Conservation (phyloP, 1,139 yeast genomes). For the Protomyces arabidopsidicola region DNA sequence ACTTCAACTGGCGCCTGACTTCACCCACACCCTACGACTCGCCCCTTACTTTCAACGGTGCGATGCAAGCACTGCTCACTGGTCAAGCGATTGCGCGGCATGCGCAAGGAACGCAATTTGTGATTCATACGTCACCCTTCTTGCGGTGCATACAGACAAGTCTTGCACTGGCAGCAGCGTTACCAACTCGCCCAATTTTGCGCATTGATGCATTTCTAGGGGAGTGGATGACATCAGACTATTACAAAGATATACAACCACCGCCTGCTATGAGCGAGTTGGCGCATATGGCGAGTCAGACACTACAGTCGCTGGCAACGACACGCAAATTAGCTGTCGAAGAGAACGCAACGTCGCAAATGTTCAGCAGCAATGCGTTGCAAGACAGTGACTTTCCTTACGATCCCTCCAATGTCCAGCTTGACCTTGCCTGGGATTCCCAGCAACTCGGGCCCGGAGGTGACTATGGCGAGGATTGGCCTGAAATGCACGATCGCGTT, state of each 20-base stretch:
- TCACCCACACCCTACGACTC: conserved; percentile 43
- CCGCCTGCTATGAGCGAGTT: conserved; percentile 41
- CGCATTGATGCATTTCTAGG: conserved; percentile 42
- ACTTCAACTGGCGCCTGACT: conserved; percentile 37
- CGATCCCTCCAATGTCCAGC: conserved; percentile 13
- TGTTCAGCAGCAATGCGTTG: background rate
- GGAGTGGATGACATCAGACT: conserved; percentile 44
- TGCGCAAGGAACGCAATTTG: conserved; percentile 28
- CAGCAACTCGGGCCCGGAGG: conserved; percentile 40
- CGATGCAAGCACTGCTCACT: conserved; percentile 36
- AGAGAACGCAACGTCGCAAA: background rate
- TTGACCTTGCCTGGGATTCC: conserved; percentile 38
- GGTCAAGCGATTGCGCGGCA: conserved; percentile 30
- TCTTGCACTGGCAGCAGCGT: conserved; percentile 35
- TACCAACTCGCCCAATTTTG: conserved; percentile 28
- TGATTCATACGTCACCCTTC: conserved; percentile 42
- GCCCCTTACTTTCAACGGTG: conserved; percentile 39
- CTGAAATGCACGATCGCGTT: conserved; percentile 41
- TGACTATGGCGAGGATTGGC: conserved; percentile 43
- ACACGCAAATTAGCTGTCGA: background rate
- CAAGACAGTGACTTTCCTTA: background rate
- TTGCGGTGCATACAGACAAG: conserved; percentile 44
- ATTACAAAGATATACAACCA: conserved; percentile 37
- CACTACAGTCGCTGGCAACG: conserved; percentile 32
- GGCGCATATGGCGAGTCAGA: conserved; percentile 36